A percentile compares a stretch with the other conserved stretches of the same genome.
Evolutionary conservation across 306 rosid species (phyloP).

Genomic region (Citrullus colocynthis): DNA sequence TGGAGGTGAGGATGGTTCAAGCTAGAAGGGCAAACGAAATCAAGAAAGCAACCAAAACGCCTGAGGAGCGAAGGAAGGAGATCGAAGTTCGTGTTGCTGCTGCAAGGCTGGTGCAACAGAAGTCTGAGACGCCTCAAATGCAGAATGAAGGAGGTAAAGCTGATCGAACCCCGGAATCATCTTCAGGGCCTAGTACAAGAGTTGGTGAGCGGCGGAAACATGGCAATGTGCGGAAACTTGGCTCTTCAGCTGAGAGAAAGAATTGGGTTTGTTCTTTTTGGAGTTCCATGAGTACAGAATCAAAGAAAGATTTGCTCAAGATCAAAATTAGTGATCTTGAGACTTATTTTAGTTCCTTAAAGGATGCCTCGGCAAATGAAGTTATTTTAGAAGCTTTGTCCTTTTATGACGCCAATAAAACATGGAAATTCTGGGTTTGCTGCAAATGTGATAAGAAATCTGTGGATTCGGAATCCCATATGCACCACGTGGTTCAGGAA

Average conservation of each 20-base stretch:
- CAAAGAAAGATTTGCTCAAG: constrained; percentile 64
- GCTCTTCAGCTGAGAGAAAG: constrained; percentile 56
- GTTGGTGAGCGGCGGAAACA: constrained; percentile 46
- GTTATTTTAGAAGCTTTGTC: constrained; percentile 58
- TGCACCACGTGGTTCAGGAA: constrained; percentile 70
- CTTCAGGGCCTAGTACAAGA: constrained; percentile 50
- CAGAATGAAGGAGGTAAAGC: constrained; percentile 45
- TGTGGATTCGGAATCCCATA: constrained; percentile 45
- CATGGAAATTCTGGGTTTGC: constrained; percentile 86
- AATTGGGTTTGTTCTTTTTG: constrained; percentile 61
- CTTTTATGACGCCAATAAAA: constrained; percentile 46
- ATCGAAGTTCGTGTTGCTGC: constrained; percentile 96
- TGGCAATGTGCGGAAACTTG: constrained; percentile 40
- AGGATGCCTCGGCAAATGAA: constrained; percentile 49
- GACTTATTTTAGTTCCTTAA: constrained; percentile 50
- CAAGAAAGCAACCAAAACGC: constrained; percentile 82
- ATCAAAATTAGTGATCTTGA: constrained; percentile 49
- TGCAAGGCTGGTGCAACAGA: constrained; percentile 86
- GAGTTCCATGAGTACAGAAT: constrained; percentile 49
- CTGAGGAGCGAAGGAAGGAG: constrained; percentile 83
- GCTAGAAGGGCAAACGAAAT: constrained; percentile 90
- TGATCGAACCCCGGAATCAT: constrained; percentile 42
- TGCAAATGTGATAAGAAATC: constrained; percentile 52
- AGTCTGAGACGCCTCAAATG: constrained; percentile 52
- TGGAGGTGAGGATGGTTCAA: constrained; percentile 76